Percentiles rank a stretch among this genome's conserved stretches.
Conservation (phyloP, 2,329 filamentous ascomycete genomes). For the Aspergillus flavus region DNA sequence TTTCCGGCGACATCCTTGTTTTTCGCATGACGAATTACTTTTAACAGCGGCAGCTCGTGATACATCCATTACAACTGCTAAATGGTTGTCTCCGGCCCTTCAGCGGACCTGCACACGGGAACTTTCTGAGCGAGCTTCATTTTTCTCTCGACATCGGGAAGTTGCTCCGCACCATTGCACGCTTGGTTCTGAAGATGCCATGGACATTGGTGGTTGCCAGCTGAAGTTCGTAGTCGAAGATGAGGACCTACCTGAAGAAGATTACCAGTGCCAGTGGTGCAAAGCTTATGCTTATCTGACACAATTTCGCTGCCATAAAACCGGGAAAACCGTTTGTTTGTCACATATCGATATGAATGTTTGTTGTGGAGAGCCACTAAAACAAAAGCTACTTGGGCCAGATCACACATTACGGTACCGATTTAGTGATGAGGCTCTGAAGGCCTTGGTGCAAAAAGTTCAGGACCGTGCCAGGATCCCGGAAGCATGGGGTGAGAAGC, state of each 20-base stretch:
- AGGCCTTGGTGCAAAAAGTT: conserved; percentile 70
- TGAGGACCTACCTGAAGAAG: conserved; percentile 80
- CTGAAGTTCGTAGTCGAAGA: conserved; percentile 69
- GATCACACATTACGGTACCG: conserved; percentile 78
- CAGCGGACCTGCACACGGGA: conserved; percentile 78
- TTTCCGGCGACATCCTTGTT: conserved; percentile 91
- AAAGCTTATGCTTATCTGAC: conserved; percentile 91
- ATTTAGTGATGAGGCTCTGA: conserved; percentile 71
- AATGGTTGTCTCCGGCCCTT: conserved; percentile 89
- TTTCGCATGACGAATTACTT: conserved; percentile 93
- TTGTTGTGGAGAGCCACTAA: conserved; percentile 72
- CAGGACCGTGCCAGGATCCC: conserved; percentile 84
- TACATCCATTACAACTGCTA: conserved; percentile 83
- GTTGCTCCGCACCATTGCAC: conserved; percentile 57
- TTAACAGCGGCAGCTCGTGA: conserved; percentile 85
- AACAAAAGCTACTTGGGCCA: conserved; percentile 68
- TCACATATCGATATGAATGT: conserved; percentile 77
- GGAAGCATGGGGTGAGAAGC: conserved; percentile 87
- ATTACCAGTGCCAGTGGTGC: conserved; percentile 89
- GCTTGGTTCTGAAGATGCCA: conserved; percentile 51
- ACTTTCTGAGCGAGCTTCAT: conserved; percentile 65
- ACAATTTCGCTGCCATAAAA: conserved; percentile 80
- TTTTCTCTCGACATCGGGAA: conserved; percentile 67
- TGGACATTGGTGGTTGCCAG: conserved; percentile 53
- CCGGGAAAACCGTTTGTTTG: conserved; percentile 80